Evolutionary conservation across 208 protist genomes (phyloP).

Genomic region (Leptomonas seymouri): DNA sequence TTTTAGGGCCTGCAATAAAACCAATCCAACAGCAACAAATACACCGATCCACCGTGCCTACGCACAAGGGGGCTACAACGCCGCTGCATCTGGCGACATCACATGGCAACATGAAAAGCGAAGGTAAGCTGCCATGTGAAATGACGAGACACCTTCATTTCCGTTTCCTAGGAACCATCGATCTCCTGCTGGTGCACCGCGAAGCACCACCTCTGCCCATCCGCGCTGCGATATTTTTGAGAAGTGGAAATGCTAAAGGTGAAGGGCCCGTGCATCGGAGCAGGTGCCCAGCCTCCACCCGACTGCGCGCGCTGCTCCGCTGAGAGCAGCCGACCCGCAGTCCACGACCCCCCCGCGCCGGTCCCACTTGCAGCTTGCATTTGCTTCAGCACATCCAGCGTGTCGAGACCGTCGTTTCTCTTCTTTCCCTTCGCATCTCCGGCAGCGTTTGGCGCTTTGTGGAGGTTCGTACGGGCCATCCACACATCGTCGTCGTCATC

Average conservation of each 20-base stretch:
- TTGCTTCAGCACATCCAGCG: conserved; percentile 9
- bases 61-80: no score
- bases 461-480: background rate
- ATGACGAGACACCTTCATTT: background rate
- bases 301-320: conserved; percentile 34
- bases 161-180: conserved; percentile 5
- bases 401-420: background rate
- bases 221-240: conserved; percentile 18
- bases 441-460: background rate
- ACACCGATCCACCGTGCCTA: no score
- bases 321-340: conserved; percentile 14
- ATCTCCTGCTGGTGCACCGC: conserved; percentile 24
- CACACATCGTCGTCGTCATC: background rate
- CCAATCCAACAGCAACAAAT: no score
- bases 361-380: conserved; percentile 1
- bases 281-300: conserved; percentile 28
- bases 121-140: no score
- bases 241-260: conserved; percentile 20
- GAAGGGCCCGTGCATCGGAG: conserved; percentile 33
- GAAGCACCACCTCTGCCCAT: conserved; percentile 25
- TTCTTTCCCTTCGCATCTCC: background rate
- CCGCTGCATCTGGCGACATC: no score
- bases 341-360: conserved; percentile 12
- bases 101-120: no score
- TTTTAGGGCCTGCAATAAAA: no score